Evolutionary conservation across 306 rosid genomes (phyloP).

Genomic region (Vachellia collinsii): DNA sequence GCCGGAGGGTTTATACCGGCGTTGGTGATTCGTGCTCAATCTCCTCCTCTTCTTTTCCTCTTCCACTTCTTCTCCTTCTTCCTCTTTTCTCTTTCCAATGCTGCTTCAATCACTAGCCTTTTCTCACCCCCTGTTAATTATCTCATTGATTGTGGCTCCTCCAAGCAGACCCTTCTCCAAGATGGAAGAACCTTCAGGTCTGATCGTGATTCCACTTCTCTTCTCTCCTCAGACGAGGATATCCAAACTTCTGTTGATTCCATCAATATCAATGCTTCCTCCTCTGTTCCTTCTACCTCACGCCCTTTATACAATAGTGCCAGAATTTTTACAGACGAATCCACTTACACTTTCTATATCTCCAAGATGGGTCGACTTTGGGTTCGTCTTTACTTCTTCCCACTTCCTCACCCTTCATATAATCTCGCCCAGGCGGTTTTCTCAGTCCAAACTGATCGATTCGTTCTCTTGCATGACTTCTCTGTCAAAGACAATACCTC

Average conservation of each 20-base stretch:
- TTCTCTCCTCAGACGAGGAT: constrained; percentile 64
- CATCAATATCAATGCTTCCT: constrained; percentile 32
- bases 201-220: constrained; percentile 65
- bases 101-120: constrained; percentile 18
- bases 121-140: constrained; percentile 61
- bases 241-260: constrained; percentile 49
- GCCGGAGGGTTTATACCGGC: constrained; percentile 36
- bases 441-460: constrained; percentile 50
- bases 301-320: constrained; percentile 56
- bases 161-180: constrained; percentile 41
- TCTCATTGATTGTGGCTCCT: constrained; percentile 78
- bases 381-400: constrained; percentile 83
- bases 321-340: constrained; percentile 56
- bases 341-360: constrained; percentile 65
- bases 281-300: constrained; percentile 45
- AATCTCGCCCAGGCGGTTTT: constrained; percentile 63
- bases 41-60: constrained; percentile 32
- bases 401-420: constrained; percentile 52
- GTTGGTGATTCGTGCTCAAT: constrained; percentile 25
- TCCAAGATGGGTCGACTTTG: constrained; percentile 63
- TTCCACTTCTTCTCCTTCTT: background rate
- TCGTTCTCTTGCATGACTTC: constrained; percentile 68
- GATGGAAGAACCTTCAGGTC: constrained; percentile 80
- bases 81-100: constrained; percentile 8
- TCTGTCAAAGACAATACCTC: constrained; percentile 42